Conservation (phyloP, 441 rosid genomes). For the Mallotus japonicus region DNA sequence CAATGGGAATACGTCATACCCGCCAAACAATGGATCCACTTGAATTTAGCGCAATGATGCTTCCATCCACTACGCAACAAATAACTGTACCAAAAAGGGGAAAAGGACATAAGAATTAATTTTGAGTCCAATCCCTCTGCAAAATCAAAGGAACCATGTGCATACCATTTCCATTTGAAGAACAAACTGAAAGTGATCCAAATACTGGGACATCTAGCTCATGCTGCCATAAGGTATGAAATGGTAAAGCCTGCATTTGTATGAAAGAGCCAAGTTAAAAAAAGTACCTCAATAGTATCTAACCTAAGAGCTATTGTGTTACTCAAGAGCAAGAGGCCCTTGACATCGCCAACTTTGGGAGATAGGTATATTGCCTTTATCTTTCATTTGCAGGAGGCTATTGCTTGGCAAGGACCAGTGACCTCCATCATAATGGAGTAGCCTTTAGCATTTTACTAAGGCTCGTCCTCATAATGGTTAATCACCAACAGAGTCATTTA, state of each 20-base stretch:
- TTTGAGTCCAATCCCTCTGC: background rate
- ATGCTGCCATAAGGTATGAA: conserved; percentile 61
- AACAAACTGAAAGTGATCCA: conserved; percentile 64
- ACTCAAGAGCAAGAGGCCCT: background rate
- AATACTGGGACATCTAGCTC: conserved; percentile 80
- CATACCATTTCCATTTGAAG: conserved; percentile 52
- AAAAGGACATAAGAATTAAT: background rate
- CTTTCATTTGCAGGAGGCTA: conserved; percentile 3
- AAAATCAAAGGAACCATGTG: conserved; percentile 3
- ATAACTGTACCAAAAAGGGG: conserved; percentile 51
- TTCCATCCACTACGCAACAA: conserved; percentile 93
- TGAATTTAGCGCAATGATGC: conserved; percentile 54
- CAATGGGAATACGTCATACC: conserved; percentile 41
- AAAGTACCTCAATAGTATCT: conserved; percentile 2
- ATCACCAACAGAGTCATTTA: background rate
- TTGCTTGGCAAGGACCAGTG: background rate
- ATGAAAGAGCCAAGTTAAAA: conserved; percentile 8
- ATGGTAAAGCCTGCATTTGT: conserved; percentile 58
- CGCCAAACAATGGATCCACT: conserved; percentile 74
- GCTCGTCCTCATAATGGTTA: background rate
- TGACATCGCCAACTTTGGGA: background rate
- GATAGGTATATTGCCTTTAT: background rate
- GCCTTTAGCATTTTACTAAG: background rate
- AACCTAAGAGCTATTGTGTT: background rate
- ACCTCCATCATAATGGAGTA: background rate